phyloP scores from a whole-genome alignment of 108 stramenopile species.

The Discostella stelligeroides region DNA sequence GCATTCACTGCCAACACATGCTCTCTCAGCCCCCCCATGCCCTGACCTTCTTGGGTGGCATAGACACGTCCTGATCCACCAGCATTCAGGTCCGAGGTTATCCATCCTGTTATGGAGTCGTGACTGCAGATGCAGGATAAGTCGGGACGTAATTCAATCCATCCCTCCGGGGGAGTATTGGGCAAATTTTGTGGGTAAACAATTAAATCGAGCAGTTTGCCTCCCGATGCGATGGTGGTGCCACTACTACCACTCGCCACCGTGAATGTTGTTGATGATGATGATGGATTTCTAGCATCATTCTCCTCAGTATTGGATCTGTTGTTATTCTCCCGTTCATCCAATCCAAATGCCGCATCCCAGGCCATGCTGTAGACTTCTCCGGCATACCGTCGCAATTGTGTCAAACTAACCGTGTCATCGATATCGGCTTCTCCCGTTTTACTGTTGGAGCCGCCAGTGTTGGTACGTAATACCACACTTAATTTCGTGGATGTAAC shows the following conservation, averaged over 20 bases:
- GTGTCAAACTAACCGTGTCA: constrained; percentile 56
- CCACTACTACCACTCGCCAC: neutral
- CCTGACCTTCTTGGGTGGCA: constrained; percentile 44
- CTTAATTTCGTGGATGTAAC: constrained; percentile 61
- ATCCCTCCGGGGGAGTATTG: constrained; percentile 82
- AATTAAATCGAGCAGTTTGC: constrained; percentile 74
- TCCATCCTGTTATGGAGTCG: constrained; percentile 82
- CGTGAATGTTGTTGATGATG: no score
- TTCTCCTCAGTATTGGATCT: constrained; percentile 12
- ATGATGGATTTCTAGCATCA: no score
- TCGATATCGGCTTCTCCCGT: constrained; percentile 24
- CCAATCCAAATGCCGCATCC: constrained; percentile 66
- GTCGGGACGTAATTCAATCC: constrained; percentile 71
- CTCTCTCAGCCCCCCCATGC: constrained; percentile 67
- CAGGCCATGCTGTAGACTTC: constrained; percentile 85
- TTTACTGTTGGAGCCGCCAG: constrained; percentile 26
- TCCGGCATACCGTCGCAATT: constrained; percentile 77
- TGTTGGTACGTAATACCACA: constrained; percentile 69
- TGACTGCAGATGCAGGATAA: constrained; percentile 73
- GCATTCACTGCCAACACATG: constrained; percentile 81
- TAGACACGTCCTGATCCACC: constrained; percentile 53
- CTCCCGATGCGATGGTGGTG: constrained; percentile 31
- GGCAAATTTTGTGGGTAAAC: constrained; percentile 89
- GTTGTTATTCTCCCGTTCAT: constrained; percentile 17
- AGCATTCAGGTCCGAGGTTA: constrained; percentile 52